phyloP scores from a whole-genome alignment of 2,329 filamentous ascomycete genomes.

The Claviceps africana region DNA sequence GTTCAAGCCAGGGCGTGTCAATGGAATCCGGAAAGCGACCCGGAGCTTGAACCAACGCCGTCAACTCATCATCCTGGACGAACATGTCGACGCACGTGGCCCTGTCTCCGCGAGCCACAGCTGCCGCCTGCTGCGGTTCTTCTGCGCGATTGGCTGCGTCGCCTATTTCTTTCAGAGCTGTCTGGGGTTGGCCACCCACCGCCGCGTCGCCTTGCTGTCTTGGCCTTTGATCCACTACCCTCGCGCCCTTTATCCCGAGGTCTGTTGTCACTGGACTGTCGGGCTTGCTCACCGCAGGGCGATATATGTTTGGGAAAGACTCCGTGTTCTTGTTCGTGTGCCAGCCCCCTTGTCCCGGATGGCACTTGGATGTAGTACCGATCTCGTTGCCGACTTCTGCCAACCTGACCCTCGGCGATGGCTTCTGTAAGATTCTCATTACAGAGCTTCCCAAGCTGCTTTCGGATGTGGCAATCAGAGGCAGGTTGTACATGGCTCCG shows the following conservation, averaged over 20 bases:
- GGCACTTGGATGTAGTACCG: constrained; percentile 17
- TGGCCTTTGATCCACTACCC: background rate
- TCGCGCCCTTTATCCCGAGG: background rate
- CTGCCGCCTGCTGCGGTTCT: background rate
- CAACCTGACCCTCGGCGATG: constrained; percentile 12
- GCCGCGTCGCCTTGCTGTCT: background rate
- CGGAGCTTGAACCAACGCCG: constrained; percentile 9
- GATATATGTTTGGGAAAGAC: background rate
- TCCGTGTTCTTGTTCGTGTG: background rate
- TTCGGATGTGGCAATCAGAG: constrained; percentile 7
- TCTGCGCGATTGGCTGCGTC: background rate
- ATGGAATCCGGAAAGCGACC: constrained; percentile 16
- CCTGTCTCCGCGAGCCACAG: background rate
- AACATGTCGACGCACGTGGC: background rate
- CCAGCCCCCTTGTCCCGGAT: constrained; percentile 7
- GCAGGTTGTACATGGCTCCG: constrained; percentile 12
- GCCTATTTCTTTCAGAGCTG: background rate
- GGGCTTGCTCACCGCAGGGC: background rate
- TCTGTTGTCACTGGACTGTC: background rate
- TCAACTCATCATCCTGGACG: constrained; percentile 6
- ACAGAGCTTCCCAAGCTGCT: constrained; percentile 10
- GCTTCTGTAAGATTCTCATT: constrained; percentile 12
- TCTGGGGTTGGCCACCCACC: background rate
- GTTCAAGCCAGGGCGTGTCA: constrained; percentile 13
- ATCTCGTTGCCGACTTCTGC: constrained; percentile 11